Base-by-base conservation (phyloP, 73 alveolate species). In the Stentor roeselii region DNA sequence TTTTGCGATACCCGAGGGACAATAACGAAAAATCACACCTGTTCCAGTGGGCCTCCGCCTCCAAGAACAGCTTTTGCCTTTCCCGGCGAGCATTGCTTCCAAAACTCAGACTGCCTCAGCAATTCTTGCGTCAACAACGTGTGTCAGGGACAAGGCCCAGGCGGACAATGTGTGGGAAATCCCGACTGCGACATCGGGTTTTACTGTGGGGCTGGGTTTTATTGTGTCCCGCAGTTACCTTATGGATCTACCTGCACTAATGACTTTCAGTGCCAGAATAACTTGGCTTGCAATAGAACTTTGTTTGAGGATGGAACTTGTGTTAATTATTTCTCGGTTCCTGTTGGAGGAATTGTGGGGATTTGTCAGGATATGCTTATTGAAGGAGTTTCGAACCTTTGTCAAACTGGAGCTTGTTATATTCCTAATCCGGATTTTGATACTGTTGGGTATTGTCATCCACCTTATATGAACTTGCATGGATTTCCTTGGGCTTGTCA, bases 331-430 rank as follows among this genome's bases (percentile, higher is more conserved):
- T 67, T 27, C 41, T 27, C 42, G 27, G 2, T 67, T 1, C 42
- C 80, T 67, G 34, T 27, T 67, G 80, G 80, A 34, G 50, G 34
- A 1, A 32, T n/a, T 21, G 37, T 67, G 21, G 80, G 80, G 1
- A 67, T 67, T 36, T 67, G 80, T 32, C 41, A 21, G 27, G 37
- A 21, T 34, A 32, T 21, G 37, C 37, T 67, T 67, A 21, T 40
- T 27, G 80, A 67, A 67, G 80, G 80, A n/a, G 41, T 21, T 27
- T 67, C 80, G 14, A 67, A 67, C 34, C 34, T 67, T 27, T 67
- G 80, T 2, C 80, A 67, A 67, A 30, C 41, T 30, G 80, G 80
- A 67, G 37, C 80, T 30, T 67, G 80, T 32, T 27, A 21, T 32
- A 36, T 21, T 21, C 21, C 37, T 1, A 67, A 67, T 32, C 80